Percentiles rank a stretch among this genome's conserved stretches.
Evolutionary conservation across 371 early-diverging fungal species (phyloP).

Genomic region (Basidiobolus meristosporus): DNA sequence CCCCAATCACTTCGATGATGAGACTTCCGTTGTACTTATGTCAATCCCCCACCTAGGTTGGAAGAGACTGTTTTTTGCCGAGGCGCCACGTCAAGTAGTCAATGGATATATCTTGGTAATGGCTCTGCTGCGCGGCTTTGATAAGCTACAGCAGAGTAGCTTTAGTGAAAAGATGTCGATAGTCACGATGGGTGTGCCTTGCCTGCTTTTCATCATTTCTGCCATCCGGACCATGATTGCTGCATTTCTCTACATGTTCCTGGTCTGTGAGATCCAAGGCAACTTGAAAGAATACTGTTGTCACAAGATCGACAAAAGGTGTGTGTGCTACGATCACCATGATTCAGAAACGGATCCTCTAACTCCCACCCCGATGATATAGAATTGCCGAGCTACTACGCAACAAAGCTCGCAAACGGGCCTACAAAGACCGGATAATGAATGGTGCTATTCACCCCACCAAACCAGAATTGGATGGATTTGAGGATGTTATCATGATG

Average conservation of each 20-base stretch:
- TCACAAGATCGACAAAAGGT: conserved; percentile 76
- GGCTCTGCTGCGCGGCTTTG: background rate
- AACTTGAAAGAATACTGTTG: conserved; percentile 82
- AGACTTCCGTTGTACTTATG: background rate
- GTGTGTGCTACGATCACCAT: no score
- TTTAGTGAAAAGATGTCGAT: conserved; percentile 1
- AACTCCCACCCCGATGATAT: no score
- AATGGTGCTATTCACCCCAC: no score
- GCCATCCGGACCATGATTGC: conserved; percentile 32
- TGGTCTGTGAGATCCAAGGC: conserved; percentile 58
- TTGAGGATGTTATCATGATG: no score
- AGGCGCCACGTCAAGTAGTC: conserved; percentile 63
- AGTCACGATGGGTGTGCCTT: conserved; percentile 40
- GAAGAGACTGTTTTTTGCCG: conserved; percentile 69
- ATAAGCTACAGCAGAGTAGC: background rate
- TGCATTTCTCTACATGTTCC: conserved; percentile 49
- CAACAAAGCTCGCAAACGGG: conserved; percentile 3
- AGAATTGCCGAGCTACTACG: conserved; percentile 4
- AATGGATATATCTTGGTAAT: conserved; percentile 18
- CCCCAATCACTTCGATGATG: background rate
- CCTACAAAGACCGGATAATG: background rate
- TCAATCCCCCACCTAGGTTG: conserved; percentile 24
- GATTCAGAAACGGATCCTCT: no score
- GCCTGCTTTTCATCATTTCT: conserved; percentile 36
- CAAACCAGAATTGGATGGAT: no score